Evolutionary conservation across 257 asterid genomes (phyloP), one percentile per base, ranked within the genome.

Genomic region (Solanum dulcamara): DNA sequence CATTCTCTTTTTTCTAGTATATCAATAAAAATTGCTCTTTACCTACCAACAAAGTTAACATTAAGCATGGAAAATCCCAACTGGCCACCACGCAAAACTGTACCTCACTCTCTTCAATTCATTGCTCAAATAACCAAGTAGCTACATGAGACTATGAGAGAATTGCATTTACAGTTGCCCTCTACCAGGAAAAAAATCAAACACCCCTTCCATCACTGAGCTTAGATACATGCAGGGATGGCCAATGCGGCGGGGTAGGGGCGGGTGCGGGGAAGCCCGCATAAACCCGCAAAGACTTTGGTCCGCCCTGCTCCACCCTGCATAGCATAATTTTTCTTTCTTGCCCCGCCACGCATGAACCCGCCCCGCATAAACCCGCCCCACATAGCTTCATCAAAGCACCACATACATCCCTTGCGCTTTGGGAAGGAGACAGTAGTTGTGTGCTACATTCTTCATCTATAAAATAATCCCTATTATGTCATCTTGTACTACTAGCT

Each of bases 21-120:
- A 70, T 70, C 50, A 70, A 37, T 68, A 68, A 35, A 20, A 37
- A 30, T 70, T 37, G 5, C 8, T 37, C 50, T 37, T 70, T 70
- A 37, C 80, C 30, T 70, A 70, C 80, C 10, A 70, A 70, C 18
- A 75, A 44, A 75, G 60, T 75, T 14, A 44, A 75, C 53, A 75
- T 46, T 26, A 75, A 75, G 38, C 38, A 44, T 1, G 10, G 38
- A 75, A 42, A 75, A 75, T 44, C 57, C 38, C 32, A 75, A 75
- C 37, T 44, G 13, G 40, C 60, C 24, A 75, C 81, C 60, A 26
- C 4, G 26, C 60, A 44, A 75, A 75, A 44, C 10, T 75, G 81
- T 75, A 44, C 38, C 81, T 44, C 24, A 15, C 60, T 75, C 26
- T 75, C 80, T 75, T 75, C 24, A 4, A 42, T 75, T 75, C 81